These are phyloP conservation scores for Lophiostoma macrostomum DNA, from an alignment of 495 filamentous ascomycete species.

Conservation along the genomic window DNA sequence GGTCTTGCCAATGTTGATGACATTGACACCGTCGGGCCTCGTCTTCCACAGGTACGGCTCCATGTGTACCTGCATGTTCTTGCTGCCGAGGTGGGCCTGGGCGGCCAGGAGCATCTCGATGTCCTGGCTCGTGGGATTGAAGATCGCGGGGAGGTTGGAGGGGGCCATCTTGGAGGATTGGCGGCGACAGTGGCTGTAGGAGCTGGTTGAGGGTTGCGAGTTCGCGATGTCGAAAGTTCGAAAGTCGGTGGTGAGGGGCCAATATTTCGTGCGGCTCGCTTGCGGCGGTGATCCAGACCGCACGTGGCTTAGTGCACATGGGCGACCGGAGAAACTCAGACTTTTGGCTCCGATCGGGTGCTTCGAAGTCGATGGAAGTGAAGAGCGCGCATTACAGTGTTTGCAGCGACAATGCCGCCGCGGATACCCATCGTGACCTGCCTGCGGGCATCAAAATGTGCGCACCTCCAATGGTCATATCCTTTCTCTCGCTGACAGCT, in stretches of 20 bases:
- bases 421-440: conserved; percentile 64
- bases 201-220: conserved; percentile 25
- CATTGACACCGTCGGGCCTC: conserved; percentile 93
- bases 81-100: conserved; percentile 94
- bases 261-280: conserved; percentile 39
- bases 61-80: conserved; percentile 99
- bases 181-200: conserved; percentile 36
- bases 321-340: conserved; percentile 2
- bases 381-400: background rate
- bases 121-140: conserved; percentile 83
- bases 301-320: background rate
- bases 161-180: conserved; percentile 83
- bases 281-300: background rate
- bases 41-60: conserved; percentile 99
- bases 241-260: conserved; percentile 36
- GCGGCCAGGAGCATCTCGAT: conserved; percentile 99
- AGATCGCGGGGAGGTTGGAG: conserved; percentile 81
- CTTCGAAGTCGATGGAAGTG: background rate
- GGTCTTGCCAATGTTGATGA: conserved; percentile 99
- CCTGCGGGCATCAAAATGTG: conserved; percentile 62
- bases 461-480: background rate
- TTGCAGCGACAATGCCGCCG: conserved; percentile 62
- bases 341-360: too few relatives aligned
- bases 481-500: conserved; percentile 8
- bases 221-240: conserved; percentile 32